Evolutionary conservation across 306 rosid genomes (phyloP).

Genomic region (Astragalus membranaceus): DNA sequence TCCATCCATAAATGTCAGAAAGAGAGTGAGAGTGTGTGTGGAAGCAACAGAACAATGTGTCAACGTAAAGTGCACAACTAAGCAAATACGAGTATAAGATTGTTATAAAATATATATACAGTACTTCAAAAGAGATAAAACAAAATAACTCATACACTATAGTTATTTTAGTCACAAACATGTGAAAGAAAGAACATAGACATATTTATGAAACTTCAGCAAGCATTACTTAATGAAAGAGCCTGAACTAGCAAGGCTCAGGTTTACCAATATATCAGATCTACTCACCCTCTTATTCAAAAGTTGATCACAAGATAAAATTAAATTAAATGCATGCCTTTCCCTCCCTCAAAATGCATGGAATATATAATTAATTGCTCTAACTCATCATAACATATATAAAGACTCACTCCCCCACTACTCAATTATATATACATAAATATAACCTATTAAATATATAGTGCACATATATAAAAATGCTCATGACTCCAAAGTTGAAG

Average conservation of each 20-base stretch:
- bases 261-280: slow-evolving; percentile 7
- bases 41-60: slow-evolving; percentile 13
- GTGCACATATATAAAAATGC: neutral
- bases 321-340: slow-evolving; percentile 24
- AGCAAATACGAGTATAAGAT: slow-evolving; percentile 2
- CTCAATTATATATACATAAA: slow-evolving; percentile 19
- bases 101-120: slow-evolving; percentile 15
- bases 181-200: slow-evolving; percentile 22
- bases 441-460: neutral
- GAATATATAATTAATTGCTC: neutral
- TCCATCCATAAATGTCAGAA: slow-evolving; percentile 6
- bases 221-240: slow-evolving; percentile 16
- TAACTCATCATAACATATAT: neutral
- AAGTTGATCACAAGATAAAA: slow-evolving; percentile 9
- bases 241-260: slow-evolving; percentile 26
- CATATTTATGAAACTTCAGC: slow-evolving; percentile 26
- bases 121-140: neutral
- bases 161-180: slow-evolving; percentile 31
- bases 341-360: slow-evolving; percentile 1
- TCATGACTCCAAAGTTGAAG: slow-evolving; percentile 22
- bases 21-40: neutral
- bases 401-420: neutral
- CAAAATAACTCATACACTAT: slow-evolving; percentile 11
- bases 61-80: slow-evolving; percentile 31
- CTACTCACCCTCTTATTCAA: slow-evolving; percentile 20